Conservation (phyloP, 2,329 filamentous ascomycete genomes). For the Cladobotryum mycophilum region DNA sequence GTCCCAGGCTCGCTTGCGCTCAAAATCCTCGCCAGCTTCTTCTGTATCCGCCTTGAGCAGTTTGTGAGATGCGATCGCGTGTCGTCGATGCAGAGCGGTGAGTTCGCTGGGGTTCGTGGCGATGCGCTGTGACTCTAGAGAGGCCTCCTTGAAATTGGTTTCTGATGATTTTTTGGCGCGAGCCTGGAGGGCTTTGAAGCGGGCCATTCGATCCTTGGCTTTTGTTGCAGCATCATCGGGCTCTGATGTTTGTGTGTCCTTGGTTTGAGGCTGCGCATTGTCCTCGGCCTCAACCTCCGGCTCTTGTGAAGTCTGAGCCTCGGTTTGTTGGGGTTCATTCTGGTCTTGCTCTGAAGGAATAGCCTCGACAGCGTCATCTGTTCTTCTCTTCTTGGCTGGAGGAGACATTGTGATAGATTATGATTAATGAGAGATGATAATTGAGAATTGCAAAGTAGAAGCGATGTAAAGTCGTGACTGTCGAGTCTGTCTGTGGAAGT, state of each 20-base stretch:
- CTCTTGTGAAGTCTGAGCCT: not conserved
- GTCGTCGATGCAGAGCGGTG: conserved; percentile 72
- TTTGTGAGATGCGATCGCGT: conserved; percentile 85
- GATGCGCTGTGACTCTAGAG: conserved; percentile 73
- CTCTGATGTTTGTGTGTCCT: conserved; percentile 9
- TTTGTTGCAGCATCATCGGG: conserved; percentile 34
- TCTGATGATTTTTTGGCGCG: conserved; percentile 66
- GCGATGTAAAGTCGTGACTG: not conserved
- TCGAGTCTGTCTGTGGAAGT: not conserved
- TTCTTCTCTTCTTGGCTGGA: conserved; percentile 23
- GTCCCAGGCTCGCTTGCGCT: conserved; percentile 97
- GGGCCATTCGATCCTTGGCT: conserved; percentile 63
- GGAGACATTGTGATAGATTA: conserved; percentile 19
- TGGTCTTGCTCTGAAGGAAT: conserved; percentile 3
- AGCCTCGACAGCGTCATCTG: conserved; percentile 8
- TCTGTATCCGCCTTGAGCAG: conserved; percentile 87
- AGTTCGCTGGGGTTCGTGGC: conserved; percentile 72
- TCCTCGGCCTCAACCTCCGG: conserved; percentile 13
- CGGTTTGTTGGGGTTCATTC: not conserved
- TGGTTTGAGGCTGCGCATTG: conserved; percentile 4
- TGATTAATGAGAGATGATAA: not conserved
- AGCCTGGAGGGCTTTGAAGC: conserved; percentile 82
- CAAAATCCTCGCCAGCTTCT: conserved; percentile 82
- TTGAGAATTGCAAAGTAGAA: not conserved
- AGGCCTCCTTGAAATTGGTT: conserved; percentile 77